phyloP scores from a whole-genome alignment of 257 asterid species.

The Paulownia fortunei region DNA sequence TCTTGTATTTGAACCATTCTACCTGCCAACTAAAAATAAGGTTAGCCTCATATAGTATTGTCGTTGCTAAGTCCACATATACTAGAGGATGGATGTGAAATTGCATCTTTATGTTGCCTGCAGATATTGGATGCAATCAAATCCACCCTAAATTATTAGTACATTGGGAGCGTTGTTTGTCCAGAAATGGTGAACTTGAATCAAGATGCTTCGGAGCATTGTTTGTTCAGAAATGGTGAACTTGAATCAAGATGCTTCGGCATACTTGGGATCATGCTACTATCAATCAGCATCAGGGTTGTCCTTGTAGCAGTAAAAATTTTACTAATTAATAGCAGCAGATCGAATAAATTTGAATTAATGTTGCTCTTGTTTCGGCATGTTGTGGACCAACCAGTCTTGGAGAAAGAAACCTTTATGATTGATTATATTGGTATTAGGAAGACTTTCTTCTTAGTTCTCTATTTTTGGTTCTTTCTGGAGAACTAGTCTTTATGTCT shows the following conservation, averaged over 20 bases:
- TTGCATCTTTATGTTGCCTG: slow-evolving; percentile 25
- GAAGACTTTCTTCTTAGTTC: too few species aligned
- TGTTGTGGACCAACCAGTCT: too few species aligned
- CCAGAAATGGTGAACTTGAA: not conserved
- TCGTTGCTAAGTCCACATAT: not conserved
- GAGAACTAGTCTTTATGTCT: too few species aligned
- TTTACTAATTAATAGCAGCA: too few species aligned
- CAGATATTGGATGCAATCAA: slow-evolving; percentile 95
- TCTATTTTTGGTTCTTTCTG: too few species aligned
- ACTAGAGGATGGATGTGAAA: not conserved
- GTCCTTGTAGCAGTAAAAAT: too few species aligned
- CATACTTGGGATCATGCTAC: not conserved
- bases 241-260: not conserved
- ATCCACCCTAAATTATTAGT: slow-evolving; percentile 70
- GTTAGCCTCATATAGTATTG: slow-evolving; percentile 37
- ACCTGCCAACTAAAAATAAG: slow-evolving; percentile 93
- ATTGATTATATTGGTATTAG: too few species aligned
- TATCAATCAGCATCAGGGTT: too few species aligned
- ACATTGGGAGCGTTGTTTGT: slow-evolving; percentile 11
- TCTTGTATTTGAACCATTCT: slow-evolving; percentile 91
- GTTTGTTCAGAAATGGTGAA: not conserved
- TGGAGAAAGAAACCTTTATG: too few species aligned
- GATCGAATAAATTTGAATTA: too few species aligned
- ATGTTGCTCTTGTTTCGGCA: too few species aligned
- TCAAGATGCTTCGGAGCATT: not conserved